Evolutionary conservation across 208 protist species (phyloP).

Genomic region (Crithidia mellificae): DNA sequence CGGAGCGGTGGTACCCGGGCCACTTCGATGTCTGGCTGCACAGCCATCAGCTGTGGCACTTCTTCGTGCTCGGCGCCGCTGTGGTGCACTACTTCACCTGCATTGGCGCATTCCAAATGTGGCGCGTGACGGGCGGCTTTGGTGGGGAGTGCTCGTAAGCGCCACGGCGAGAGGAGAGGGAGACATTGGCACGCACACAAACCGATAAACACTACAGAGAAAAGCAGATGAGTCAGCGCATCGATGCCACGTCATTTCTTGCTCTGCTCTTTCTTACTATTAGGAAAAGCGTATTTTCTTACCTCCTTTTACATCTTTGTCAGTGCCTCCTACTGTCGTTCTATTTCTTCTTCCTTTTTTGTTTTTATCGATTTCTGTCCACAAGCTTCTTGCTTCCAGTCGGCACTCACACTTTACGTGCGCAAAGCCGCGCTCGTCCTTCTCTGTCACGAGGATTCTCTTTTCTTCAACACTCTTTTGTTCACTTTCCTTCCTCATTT

Average conservation of each 20-base stretch:
- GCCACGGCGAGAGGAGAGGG: not conserved
- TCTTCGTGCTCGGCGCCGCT: slow-evolving; percentile 71
- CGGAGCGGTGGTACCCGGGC: slow-evolving; percentile 75
- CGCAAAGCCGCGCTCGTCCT: no score
- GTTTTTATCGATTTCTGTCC: slow-evolving; percentile 5
- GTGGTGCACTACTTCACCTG: slow-evolving; percentile 76
- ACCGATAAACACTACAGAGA: no score
- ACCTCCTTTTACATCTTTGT: not conserved
- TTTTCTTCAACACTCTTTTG: no score
- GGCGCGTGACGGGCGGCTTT: slow-evolving; percentile 36
- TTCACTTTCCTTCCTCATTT: no score
- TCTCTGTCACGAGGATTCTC: no score
- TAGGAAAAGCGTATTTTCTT: not conserved
- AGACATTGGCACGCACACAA: no score
- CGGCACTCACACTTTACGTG: no score
- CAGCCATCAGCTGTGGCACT: slow-evolving; percentile 86
- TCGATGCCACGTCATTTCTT: no score
- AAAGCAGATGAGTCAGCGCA: no score
- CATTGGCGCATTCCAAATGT: slow-evolving; percentile 63
- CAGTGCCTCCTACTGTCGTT: no score
- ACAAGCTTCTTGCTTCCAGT: no score
- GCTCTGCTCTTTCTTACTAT: no score
- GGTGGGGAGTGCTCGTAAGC: slow-evolving; percentile 27
- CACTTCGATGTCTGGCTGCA: slow-evolving; percentile 69
- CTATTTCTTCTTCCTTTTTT: slow-evolving; percentile 4